Percentiles rank a stretch among this genome's conserved stretches.
Evolutionary conservation across 2,329 filamentous ascomycete genomes (phyloP).

Genomic region (Fusarium pseudocircinatum): DNA sequence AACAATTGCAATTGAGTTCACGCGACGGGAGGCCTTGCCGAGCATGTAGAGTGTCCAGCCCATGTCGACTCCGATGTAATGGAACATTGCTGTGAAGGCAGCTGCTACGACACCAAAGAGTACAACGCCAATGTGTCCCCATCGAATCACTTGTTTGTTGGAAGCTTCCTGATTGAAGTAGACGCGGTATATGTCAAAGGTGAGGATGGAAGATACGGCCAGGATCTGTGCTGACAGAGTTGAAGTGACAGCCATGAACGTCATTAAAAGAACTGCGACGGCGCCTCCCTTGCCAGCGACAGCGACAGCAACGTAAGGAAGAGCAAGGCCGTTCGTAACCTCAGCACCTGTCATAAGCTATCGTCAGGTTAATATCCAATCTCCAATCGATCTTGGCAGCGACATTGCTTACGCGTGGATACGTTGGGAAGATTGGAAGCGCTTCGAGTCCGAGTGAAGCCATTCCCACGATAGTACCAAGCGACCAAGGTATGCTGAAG

Average conservation of each 20-base stretch:
- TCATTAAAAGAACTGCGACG: background rate
- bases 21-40: background rate
- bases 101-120: background rate
- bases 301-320: background rate
- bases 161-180: conserved; percentile 58
- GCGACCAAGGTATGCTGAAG: background rate
- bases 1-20: rapidly evolving
- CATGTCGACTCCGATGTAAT: background rate
- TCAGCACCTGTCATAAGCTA: background rate
- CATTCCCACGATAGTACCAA: background rate
- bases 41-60: background rate
- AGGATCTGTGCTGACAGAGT: conserved; percentile 63
- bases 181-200: conserved; percentile 62
- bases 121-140: conserved; percentile 62
- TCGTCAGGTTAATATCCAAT: background rate
- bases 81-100: background rate
- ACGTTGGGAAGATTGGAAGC: background rate
- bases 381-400: too few species aligned
- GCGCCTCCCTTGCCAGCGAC: background rate
- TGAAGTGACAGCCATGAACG: conserved; percentile 52
- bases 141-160: conserved; percentile 59
- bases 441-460: background rate
- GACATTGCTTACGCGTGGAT: background rate
- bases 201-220: conserved; percentile 62
- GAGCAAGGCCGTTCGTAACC: background rate